Evolutionary conservation across 306 rosid species (phyloP), one percentile per base, ranked within the genome.

Genomic region (Lotus japonicus): DNA sequence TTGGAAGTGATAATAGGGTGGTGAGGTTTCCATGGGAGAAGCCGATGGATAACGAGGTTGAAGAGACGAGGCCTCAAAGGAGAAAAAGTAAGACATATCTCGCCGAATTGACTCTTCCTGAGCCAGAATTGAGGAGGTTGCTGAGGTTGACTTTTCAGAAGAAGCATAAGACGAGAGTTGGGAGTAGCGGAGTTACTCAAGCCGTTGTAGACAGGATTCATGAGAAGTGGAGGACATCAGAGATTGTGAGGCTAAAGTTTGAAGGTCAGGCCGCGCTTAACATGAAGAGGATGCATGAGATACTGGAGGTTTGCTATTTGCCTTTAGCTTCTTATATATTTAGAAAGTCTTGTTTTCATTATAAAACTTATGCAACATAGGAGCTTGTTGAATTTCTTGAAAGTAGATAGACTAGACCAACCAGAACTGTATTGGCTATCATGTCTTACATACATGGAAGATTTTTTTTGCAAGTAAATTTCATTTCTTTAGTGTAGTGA

Each of bases 21-120:
- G 90, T 82, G 14, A 84, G 92, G 80, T 90, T 94, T 80, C 99
- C 99, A 0, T 94, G 97, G 97, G 99, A 94, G 74, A 94, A 88
- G 82, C 81, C 92, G 0, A 55, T 64, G 83, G 87, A 66, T 70
- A 73, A 73, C 54, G 88, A 73, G 72, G 79, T 44, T 13, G 76
- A 42, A 33, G 81, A 69, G 39, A 80, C 75, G 54, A 72, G 39
- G 64, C 59, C 58, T 12, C 46, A 5, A 31, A 85, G 80, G 78
- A 79, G 74, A n/a, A 84, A 57, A 61, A 72, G 83, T 64, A 88
- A 72, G 81, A 77, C 88, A 8, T 82, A 88, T 12, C 26, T 94
- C 82, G 99, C 99, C 2, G 95, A 94, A 66, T 33, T 94, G 84
- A 88, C 97, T 57, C 96, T 90, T 63, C 99, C 97, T 0, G 97